These are phyloP conservation scores for Boletus rex-veris DNA, from an alignment of 768 basidiomycete species.

Conservation along the genomic window DNA sequence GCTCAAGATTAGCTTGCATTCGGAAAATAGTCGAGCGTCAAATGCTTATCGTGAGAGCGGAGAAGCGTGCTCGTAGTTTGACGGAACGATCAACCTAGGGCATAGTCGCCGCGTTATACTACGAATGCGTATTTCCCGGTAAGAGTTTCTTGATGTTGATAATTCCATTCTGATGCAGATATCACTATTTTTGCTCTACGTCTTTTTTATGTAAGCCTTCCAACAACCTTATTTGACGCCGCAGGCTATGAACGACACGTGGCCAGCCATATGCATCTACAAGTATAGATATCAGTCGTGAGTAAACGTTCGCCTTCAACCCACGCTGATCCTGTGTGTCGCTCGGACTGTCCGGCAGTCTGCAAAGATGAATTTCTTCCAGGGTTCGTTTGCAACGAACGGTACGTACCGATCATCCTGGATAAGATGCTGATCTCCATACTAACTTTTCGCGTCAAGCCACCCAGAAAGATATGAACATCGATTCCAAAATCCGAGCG, in stretches of 20 bases:
- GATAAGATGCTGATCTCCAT: background rate
- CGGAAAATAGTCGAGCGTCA: no score
- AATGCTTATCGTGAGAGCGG: no score
- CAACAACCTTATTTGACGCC: background rate
- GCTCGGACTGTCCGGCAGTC: background rate
- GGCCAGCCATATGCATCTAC: background rate
- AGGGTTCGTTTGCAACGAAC: background rate
- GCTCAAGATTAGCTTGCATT: no score
- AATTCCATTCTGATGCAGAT: no score
- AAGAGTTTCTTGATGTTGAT: no score
- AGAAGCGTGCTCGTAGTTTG: no score
- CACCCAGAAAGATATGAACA: background rate
- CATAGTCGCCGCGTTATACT: no score
- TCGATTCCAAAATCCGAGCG: conserved; percentile 11
- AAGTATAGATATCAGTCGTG: background rate
- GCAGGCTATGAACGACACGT: background rate
- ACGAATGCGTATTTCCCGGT: no score
- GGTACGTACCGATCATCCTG: background rate
- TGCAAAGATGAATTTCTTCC: conserved; percentile 1
- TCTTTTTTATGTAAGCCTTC: no score
- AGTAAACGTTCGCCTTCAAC: background rate
- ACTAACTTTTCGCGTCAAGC: background rate
- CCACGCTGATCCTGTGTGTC: background rate
- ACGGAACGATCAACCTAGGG: no score
- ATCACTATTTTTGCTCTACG: no score